Evolutionary conservation across 2,329 filamentous ascomycete genomes (phyloP).

Genomic region (Exophiala oligosperma): DNA sequence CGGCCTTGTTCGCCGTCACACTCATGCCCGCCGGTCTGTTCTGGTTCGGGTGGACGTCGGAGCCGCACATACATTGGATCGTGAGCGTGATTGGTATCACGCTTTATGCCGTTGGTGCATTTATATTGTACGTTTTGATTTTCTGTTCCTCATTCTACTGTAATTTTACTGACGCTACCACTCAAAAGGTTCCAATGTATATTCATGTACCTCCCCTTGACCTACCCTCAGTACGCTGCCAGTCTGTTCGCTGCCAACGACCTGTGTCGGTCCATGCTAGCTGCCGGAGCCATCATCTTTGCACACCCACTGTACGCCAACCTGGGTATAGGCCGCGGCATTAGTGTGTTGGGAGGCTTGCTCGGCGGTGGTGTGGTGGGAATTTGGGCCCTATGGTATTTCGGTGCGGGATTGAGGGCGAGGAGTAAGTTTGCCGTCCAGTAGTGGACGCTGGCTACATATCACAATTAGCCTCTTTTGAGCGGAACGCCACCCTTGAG

Average conservation of each 20-base stretch:
- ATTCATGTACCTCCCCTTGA: conserved; percentile 31
- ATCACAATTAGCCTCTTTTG: no score
- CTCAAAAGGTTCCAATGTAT: conserved; percentile 28
- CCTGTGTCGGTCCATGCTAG: conserved; percentile 34
- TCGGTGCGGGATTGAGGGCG: conserved; percentile 54
- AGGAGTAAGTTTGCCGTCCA: conserved; percentile 54
- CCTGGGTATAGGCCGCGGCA: conserved; percentile 36
- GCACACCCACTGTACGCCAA: conserved; percentile 37
- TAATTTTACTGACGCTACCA: neutral
- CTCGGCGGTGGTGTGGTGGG: conserved; percentile 48
- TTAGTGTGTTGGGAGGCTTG: conserved; percentile 38
- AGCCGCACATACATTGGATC: conserved; percentile 38
- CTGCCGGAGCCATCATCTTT: conserved; percentile 39
- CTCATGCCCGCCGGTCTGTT: conserved; percentile 59
- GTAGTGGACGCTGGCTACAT: neutral
- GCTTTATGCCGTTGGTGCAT: conserved; percentile 25
- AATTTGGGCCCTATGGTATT: conserved; percentile 61
- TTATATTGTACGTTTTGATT: conserved; percentile 19
- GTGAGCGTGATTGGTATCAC: conserved; percentile 27
- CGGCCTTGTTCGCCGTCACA: conserved; percentile 55
- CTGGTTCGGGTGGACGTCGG: conserved; percentile 44
- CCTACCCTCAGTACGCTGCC: conserved; percentile 30
- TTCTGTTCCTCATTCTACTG: neutral
- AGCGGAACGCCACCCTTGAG: no score
- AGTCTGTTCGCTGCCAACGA: conserved; percentile 32